phyloP scores from a whole-genome alignment of 2,329 filamentous ascomycete species.

The Colletotrichum orbiculare region DNA sequence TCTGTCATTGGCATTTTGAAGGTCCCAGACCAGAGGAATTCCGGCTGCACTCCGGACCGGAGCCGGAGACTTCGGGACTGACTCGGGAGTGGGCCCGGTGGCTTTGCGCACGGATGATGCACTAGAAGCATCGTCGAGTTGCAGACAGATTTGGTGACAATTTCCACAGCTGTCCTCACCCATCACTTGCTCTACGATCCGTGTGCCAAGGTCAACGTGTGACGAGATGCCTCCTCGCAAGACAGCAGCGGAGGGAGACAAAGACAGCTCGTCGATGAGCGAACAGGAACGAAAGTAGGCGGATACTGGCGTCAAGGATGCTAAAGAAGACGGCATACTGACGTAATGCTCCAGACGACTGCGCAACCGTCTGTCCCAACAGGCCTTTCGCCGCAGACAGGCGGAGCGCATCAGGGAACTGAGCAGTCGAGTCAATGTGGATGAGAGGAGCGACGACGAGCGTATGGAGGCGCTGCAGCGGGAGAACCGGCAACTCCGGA shows the following conservation, averaged over 20 bases:
- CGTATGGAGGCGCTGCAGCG: constrained; percentile 39
- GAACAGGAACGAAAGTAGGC: constrained; percentile 27
- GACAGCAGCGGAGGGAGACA: neutral
- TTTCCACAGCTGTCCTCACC: too few relatives aligned
- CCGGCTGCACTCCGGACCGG: too few relatives aligned
- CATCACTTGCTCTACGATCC: too few relatives aligned
- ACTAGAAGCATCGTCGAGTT: too few relatives aligned
- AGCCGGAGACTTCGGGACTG: too few relatives aligned
- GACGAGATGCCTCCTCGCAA: neutral
- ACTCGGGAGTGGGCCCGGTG: too few relatives aligned
- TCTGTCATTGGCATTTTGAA: too few relatives aligned
- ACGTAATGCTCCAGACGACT: constrained; percentile 39
- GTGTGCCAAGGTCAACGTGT: neutral
- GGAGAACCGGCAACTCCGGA: constrained; percentile 42
- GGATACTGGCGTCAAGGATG: too few relatives aligned
- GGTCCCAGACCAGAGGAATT: too few relatives aligned
- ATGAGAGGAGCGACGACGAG: constrained; percentile 41
- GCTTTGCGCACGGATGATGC: too few relatives aligned
- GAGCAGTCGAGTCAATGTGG: constrained; percentile 38
- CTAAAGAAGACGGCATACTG: neutral
- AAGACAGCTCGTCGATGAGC: neutral
- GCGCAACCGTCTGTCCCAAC: constrained; percentile 46
- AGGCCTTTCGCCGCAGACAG: constrained; percentile 46
- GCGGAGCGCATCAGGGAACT: constrained; percentile 44
- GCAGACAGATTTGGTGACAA: too few relatives aligned